Conservation (phyloP, 78 protist genomes). For the Dictyostelium intermedium region DNA sequence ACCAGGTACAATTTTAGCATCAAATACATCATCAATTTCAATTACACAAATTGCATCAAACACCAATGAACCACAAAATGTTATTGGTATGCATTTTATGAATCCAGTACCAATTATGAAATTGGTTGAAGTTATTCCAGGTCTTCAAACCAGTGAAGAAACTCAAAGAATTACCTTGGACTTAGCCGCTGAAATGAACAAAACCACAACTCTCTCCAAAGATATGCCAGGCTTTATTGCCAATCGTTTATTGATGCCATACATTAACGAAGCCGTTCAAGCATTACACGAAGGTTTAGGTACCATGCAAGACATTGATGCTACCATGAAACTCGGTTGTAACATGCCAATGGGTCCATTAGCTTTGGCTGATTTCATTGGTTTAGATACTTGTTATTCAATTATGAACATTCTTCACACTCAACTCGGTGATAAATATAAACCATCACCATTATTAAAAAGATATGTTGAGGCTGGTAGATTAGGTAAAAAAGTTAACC, state of each 20-base stretch:
- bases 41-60: conserved; percentile 87
- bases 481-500: conserved; percentile 86
- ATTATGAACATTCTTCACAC: conserved; percentile 82
- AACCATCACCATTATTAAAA: conserved; percentile 87
- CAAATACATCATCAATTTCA: conserved; percentile 92
- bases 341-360: conserved; percentile 92
- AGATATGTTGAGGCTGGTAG: conserved; percentile 93
- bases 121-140: conserved; percentile 90
- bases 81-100: conserved; percentile 94
- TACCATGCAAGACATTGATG: conserved; percentile 87
- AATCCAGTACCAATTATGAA: conserved; percentile 93
- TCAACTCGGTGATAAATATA: conserved; percentile 91
- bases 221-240: conserved; percentile 93
- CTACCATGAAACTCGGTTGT: conserved; percentile 89
- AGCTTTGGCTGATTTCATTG: conserved; percentile 93
- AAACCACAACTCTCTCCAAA: conserved; percentile 80
- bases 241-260: conserved; percentile 91
- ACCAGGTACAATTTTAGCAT: conserved; percentile 83
- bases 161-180: conserved; percentile 54
- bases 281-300: conserved; percentile 86
- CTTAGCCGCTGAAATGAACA: conserved; percentile 86
- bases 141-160: conserved; percentile 79
- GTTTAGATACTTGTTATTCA: conserved; percentile 92
- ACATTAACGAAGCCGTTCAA: conserved; percentile 91
- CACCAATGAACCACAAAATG: conserved; percentile 84